Base-by-base conservation (phyloP, 139 green algal genomes). In the Chlamydomonas eustigma region DNA sequence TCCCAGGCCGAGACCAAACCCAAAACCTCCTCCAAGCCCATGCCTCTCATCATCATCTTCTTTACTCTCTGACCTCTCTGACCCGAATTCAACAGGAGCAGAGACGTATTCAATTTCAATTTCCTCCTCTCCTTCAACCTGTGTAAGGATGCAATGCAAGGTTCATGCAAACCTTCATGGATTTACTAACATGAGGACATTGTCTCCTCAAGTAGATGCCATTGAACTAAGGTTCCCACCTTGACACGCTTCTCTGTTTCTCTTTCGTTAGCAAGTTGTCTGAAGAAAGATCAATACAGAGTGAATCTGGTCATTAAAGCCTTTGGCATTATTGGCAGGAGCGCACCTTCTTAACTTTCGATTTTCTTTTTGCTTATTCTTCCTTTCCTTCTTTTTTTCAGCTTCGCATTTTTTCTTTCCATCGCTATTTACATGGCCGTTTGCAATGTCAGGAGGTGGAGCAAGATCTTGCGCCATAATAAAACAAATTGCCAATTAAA, bases 61-160 rank as follows among this genome's bases (percentile, higher is more conserved):
- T 2, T 71, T 63, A 22, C 30, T 24, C 38, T 39, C 51, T 64
- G 39, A 31, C 36, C 6, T 51, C 32, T 74, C 50, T 39, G 63
- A n/a, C 71, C 77, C 80, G 25, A 83, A 74, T 18, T 86, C 81
- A 18, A 84, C 51, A 24, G 84, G 84, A 0, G 81, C 80, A 8
- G 84, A 74, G 2, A 89, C 84, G 71, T 89, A 89, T 74, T 89
- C 84, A 31, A 86, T 79, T 2, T 84, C 76, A 4, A 88, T 80
- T 4, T 88, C 75, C 35, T 86, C 80, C 4, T 88, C 83, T 0
- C 78, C 79, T 70, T 85, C 8, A 32, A 37, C 58, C 58, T 70
- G 58, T 12, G 44, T 35, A 70, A 8, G 58, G 25, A 70, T 50
- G 33, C 8, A 24, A 39, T 30, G 69, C 28, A 66, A 63, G 6